Conservation (phyloP, 2,329 filamentous ascomycete genomes). For the Fusarium phyllophilum region DNA sequence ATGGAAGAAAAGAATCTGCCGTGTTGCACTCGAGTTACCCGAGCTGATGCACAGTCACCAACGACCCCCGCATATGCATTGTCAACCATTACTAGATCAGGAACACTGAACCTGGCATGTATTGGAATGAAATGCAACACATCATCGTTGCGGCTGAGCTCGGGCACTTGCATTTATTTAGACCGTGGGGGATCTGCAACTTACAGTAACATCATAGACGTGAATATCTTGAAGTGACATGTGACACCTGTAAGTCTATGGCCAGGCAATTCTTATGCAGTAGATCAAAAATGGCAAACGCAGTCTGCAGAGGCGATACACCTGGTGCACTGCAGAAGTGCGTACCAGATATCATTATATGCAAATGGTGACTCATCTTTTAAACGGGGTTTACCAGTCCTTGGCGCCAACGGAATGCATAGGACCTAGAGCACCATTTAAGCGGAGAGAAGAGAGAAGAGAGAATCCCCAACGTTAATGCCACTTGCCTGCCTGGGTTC, state of each 20-base stretch:
- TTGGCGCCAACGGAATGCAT: rapidly evolving
- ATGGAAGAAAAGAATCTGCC: not conserved
- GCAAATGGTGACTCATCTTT: not conserved
- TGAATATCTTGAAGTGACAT: not conserved
- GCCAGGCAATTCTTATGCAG: rapidly evolving
- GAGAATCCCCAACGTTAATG: rapidly evolving
- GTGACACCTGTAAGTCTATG: not conserved
- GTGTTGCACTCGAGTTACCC: not conserved
- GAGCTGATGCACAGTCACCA: not conserved
- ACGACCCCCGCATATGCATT: not conserved
- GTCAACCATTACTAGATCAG: too few species aligned
- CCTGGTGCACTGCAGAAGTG: not conserved
- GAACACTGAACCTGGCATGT: rapidly evolving
- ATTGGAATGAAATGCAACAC: not conserved
- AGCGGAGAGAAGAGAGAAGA: not conserved
- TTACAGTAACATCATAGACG: too few species aligned
- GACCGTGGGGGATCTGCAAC: not conserved
- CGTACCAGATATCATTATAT: not conserved
- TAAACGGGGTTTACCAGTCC: not conserved
- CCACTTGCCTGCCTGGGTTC: rapidly evolving
- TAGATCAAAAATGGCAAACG: not conserved
- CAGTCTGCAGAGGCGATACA: rapidly evolving
- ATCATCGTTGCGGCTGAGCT: not conserved
- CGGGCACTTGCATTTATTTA: not conserved
- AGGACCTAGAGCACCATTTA: rapidly evolving